A percentile compares a stretch with the other conserved stretches of the same genome.
phyloP scores from a whole-genome alignment of 805 yeast species.

The Tetrapisispora namnaoensis region DNA sequence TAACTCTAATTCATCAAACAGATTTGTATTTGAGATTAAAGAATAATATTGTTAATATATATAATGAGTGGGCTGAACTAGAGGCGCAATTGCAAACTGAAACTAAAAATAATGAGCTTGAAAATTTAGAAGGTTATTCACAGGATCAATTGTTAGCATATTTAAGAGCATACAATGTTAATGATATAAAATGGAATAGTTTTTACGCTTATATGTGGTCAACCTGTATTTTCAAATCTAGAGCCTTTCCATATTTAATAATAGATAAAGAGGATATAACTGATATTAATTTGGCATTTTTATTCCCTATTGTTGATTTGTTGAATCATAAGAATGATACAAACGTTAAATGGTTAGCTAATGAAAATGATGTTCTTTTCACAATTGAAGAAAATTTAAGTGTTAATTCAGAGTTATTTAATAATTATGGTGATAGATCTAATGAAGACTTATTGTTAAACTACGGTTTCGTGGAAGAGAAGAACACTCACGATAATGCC shows the following conservation, averaged over 20 bases:
- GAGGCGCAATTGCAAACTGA: constrained; percentile 4
- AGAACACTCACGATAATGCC: constrained; percentile 48
- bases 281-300: constrained; percentile 48
- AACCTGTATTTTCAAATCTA: constrained; percentile 52
- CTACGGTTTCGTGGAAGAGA: constrained; percentile 63
- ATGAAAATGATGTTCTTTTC: constrained; percentile 33
- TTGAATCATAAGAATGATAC: constrained; percentile 60
- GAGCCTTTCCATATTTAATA: constrained; percentile 75
- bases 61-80: constrained; percentile 48
- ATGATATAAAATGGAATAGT: constrained; percentile 42
- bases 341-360: constrained; percentile 52
- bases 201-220: constrained; percentile 74
- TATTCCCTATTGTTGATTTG: constrained; percentile 70
- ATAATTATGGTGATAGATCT: constrained; percentile 82
- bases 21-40: constrained; percentile 52
- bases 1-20: constrained; percentile 49
- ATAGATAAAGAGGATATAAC: constrained; percentile 24
- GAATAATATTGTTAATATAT: constrained; percentile 35
- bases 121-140: constrained; percentile 2
- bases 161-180: constrained; percentile 9
- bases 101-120: constrained; percentile 1
- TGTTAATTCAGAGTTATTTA: constrained; percentile 46
- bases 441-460: constrained; percentile 74
- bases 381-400: constrained; percentile 27
- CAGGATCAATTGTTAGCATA: constrained; percentile 12